These are phyloP conservation scores for Neospora caninum DNA, from an alignment of 169 alveolate species.

Conservation along the genomic window DNA sequence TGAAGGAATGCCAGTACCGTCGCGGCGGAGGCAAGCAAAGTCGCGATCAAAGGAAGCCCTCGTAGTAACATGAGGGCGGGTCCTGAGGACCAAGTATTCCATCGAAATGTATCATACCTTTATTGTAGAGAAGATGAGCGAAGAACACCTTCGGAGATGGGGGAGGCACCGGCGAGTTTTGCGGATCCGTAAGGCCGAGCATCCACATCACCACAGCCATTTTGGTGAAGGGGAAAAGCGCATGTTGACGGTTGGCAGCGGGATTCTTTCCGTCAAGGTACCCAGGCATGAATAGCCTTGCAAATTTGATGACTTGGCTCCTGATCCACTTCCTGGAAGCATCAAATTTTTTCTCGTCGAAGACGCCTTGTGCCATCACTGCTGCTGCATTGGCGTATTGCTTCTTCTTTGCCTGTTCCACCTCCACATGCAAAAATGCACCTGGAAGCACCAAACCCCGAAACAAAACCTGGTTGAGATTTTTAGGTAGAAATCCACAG, in stretches of 20 bases:
- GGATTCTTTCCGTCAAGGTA: neutral
- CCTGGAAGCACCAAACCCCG: neutral
- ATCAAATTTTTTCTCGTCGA: neutral
- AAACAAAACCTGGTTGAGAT: no score
- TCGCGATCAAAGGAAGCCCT: no score
- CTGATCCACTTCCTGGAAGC: neutral
- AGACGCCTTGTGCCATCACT: neutral
- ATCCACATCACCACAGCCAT: conserved; percentile 18
- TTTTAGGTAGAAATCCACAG: neutral
- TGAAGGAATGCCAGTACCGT: no score
- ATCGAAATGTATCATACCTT: neutral
- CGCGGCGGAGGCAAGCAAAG: no score
- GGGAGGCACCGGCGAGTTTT: neutral
- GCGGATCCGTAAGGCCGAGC: neutral
- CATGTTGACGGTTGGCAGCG: neutral
- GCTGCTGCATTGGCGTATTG: neutral
- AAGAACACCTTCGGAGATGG: neutral
- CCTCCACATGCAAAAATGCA: conserved; percentile 10
- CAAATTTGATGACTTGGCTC: neutral
- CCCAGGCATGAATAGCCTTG: neutral
- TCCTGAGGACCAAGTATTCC: no score
- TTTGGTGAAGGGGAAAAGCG: neutral
- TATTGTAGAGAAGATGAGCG: neutral
- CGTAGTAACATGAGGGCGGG: no score
- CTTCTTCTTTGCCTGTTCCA: conserved; percentile 15